phyloP scores from a whole-genome alignment of 805 yeast genomes.

The Hanseniaspora occidentalis region DNA sequence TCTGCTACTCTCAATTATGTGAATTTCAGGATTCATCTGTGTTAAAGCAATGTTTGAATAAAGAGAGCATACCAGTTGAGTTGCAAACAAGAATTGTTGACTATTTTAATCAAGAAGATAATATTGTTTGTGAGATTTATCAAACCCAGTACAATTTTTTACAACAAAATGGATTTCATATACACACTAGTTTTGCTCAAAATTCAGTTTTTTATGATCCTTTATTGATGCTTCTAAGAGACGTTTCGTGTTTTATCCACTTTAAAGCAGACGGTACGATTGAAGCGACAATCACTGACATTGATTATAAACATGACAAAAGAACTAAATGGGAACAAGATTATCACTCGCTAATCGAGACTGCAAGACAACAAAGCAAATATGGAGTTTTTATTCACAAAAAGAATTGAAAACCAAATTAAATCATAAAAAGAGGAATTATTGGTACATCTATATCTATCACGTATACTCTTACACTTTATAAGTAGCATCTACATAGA shows the following conservation, averaged over 20 bases:
- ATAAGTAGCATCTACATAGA: slow-evolving; percentile 5
- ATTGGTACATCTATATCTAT: no score
- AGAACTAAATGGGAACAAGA: neutral
- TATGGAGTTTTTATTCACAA: no score
- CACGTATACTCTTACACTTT: slow-evolving; percentile 2
- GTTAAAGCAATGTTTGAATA: slow-evolving; percentile 7
- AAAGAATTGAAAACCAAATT: no score
- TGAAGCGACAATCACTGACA: slow-evolving; percentile 30
- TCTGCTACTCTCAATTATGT: slow-evolving; percentile 15
- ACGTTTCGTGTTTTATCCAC: slow-evolving; percentile 24
- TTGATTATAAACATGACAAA: slow-evolving; percentile 35
- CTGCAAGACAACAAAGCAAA: no score
- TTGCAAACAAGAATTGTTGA: slow-evolving; percentile 9
- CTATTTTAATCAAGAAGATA: slow-evolving; percentile 14
- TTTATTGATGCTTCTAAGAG: slow-evolving; percentile 27
- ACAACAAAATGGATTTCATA: slow-evolving; percentile 1
- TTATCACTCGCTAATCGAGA: neutral
- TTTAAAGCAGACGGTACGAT: neutral
- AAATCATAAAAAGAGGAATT: no score
- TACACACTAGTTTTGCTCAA: slow-evolving; percentile 1
- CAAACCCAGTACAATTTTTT: slow-evolving; percentile 13
- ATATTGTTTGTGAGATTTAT: slow-evolving; percentile 14
- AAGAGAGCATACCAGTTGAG: slow-evolving; percentile 6
- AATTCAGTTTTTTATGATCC: slow-evolving; percentile 14
- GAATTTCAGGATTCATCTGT: slow-evolving; percentile 8